Evolutionary conservation across 2,329 filamentous ascomycete genomes (phyloP).

Genomic region (Penicillium sclerotiorum): DNA sequence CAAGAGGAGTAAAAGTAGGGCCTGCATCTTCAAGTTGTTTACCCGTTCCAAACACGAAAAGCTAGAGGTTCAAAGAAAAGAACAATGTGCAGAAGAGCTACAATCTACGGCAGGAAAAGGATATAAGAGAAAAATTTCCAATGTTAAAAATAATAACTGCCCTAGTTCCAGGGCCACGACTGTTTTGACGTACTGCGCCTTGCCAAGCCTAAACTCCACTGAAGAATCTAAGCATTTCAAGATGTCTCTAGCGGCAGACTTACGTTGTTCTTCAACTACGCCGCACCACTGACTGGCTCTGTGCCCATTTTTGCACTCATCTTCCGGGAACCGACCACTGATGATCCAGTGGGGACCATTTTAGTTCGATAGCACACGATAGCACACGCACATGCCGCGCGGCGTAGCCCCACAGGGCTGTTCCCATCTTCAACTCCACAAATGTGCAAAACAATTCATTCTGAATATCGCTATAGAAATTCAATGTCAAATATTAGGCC

Average conservation of each 20-base stretch:
- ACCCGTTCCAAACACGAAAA: background rate
- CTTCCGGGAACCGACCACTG: background rate
- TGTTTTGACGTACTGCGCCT: background rate
- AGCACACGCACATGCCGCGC: conserved; percentile 5
- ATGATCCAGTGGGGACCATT: conserved; percentile 1
- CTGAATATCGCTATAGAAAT: too few relatives aligned
- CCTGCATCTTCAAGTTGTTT: background rate
- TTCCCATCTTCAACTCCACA: background rate
- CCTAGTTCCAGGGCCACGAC: background rate
- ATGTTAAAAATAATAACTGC: background rate
- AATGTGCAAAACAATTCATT: background rate
- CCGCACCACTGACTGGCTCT: background rate
- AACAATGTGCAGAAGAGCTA: background rate
- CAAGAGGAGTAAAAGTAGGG: background rate
- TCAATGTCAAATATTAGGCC: too few relatives aligned
- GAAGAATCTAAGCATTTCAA: background rate
- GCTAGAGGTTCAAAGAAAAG: background rate
- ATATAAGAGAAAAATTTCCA: background rate
- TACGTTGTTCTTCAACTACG: background rate
- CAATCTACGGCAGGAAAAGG: background rate
- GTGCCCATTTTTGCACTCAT: background rate
- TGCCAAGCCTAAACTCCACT: background rate
- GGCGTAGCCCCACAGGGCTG: conserved; percentile 4
- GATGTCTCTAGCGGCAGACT: background rate
- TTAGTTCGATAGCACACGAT: conserved; percentile 2